Evolutionary conservation across 1,284 basidiomycete genomes (phyloP), one percentile per base, ranked within the genome.

Genomic region (Cutaneotrichosporon dermatis): DNA sequence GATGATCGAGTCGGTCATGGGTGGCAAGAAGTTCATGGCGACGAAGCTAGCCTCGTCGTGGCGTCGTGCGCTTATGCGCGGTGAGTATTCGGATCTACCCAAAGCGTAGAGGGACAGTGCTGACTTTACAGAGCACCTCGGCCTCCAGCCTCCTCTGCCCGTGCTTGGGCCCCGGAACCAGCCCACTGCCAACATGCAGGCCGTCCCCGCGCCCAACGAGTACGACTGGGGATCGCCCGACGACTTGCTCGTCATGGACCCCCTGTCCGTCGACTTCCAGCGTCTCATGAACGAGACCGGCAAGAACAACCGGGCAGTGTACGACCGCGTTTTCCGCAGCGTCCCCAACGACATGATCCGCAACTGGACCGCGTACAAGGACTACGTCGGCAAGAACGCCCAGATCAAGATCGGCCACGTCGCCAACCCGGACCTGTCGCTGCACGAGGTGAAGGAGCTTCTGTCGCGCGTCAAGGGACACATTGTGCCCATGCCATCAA

Each of bases 281-380:
- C 66, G 80, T 5, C 78, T 92, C 3, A 88, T 88, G 86, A 83
- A 82, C 54, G 81, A 81, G 43, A 93, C 89, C 0, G 93, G 90
- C 13, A 81, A 82, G 62, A 83, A 76, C 74, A 95, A 96, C 76
- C 82, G 90, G 53, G 86, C 86, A 4, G 88, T 92, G 73, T 75
- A 94, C 54, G 73, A 78, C 52, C 70, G 68, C 60, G 67, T 78
- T 36, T 76, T 78, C 66, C 59, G 70, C 42, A 68, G 72, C 6
- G 69, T 93, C 6, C 92, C 93, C 0, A 87, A 85, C 25, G 89
- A 94, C 74, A 78, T 87, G 35, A 88, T 94, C 55, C 82, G 85
- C 66, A 82, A 82, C 60, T 92, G 89, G 90, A 80, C 82, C 16
- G 83, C 85, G 6, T 95, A 94, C 73, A 85, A 86, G 60, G 88